Percentiles rank a stretch among this genome's conserved stretches.
These are phyloP conservation scores for Backusella luteola DNA, from an alignment of 192 early-diverging fungal species.

Conservation along the genomic window DNA sequence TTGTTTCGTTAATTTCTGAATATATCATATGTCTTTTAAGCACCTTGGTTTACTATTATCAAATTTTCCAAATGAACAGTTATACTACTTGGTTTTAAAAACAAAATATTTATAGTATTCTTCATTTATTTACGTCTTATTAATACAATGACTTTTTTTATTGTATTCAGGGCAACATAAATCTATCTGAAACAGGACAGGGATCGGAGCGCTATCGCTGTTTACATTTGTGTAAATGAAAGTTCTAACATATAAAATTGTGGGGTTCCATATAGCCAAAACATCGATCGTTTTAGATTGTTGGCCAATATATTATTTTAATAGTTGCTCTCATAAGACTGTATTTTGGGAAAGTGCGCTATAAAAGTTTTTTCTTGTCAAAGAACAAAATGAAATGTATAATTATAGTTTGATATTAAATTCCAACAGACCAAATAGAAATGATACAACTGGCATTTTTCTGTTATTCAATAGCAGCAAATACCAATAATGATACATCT, in stretches of 20 bases:
- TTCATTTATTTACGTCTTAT: too few relatives aligned
- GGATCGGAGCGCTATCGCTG: neutral
- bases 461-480: neutral
- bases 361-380: neutral
- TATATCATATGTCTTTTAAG: too few relatives aligned
- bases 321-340: neutral
- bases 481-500: too few relatives aligned
- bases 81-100: too few relatives aligned
- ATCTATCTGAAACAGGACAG: neutral
- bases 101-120: too few relatives aligned
- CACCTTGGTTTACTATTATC: too few relatives aligned
- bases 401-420: neutral
- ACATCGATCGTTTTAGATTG: neutral
- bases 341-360: neutral
- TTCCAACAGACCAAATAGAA: neutral
- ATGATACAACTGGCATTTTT: neutral
- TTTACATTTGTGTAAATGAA: neutral
- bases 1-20: too few relatives aligned
- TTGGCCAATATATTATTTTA: neutral
- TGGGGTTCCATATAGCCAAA: neutral
- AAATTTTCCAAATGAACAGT: too few relatives aligned
- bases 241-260: neutral
- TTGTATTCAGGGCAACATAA: neutral
- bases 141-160: neutral
- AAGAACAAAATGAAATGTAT: neutral